Base-by-base conservation (phyloP, 2,329 filamentous ascomycete genomes). In the Ambrosiella xylebori region DNA sequence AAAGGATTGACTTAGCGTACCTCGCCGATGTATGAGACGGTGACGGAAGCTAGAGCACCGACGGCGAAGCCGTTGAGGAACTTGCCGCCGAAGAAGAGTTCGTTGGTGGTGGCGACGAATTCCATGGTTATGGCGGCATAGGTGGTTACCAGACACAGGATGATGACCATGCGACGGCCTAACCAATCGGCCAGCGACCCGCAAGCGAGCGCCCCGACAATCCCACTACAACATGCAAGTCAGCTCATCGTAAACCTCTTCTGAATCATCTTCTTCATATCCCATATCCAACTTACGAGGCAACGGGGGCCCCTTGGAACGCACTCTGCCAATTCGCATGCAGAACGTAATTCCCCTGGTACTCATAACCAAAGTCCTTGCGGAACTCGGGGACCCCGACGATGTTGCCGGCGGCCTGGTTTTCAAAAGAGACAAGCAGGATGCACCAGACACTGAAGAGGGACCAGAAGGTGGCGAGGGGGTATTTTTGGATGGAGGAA, bases 381-480 rank as follows among this genome's bases (percentile, higher is more conserved):
- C 71, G 66, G 62, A 74, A 75, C 57, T 70, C 60, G 1, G 72
- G 72, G n/a, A 75, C 71, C 19, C 70, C 68, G 45, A 74, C 66
- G 27, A 73, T 68, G 56, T 65, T 70, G 5, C 71, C 70, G 2
- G 67, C 9, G 54, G 57, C 71, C 60, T 72, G 70, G 59, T 70
- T 70, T 60, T 73, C 71, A 53, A 73, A 73, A 39, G 65, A 66
- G 50, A 70, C 67, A 17, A 73, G 66, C 7, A 73, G 59, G 2
- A 71, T 64, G 12, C 66, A 64, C 69, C 70, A 74, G 7, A 70
- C 66, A 36, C 69, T 69, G 59, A 67, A 73, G 40, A 71, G 38
- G 41, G 65, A 69, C 71, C 71, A 74, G 17, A 54, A 54, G 37
- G 60, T 57, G 5, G 64, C 65, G 3, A 60, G 61, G 7, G 65